phyloP scores from a whole-genome alignment of 768 basidiomycete genomes.

The Tylopilus sp. region DNA sequence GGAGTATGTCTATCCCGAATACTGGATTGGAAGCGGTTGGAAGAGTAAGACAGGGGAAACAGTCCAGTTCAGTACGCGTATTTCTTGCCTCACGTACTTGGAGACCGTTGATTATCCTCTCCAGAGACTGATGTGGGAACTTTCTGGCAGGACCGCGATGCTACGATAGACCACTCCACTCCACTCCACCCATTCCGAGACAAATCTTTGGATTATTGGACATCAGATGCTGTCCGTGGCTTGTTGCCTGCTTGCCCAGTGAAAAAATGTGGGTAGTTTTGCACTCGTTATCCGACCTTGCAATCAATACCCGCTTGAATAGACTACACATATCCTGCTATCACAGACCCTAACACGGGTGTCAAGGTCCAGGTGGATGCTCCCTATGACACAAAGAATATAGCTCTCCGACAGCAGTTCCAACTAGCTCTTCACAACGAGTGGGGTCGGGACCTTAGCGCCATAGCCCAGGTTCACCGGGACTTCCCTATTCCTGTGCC shows the following conservation, averaged over 20 bases:
- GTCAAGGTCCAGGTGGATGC: slow-evolving; percentile 12
- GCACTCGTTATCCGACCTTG: not conserved
- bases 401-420: slow-evolving; percentile 1
- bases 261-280: slow-evolving; percentile 8
- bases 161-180: not conserved
- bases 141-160: not conserved
- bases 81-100: not conserved
- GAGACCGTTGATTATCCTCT: not conserved
- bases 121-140: not conserved
- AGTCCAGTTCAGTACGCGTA: slow-evolving; percentile 6
- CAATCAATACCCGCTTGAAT: not conserved
- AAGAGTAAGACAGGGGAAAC: not conserved
- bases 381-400: slow-evolving; percentile 2
- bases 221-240: slow-evolving; percentile 4
- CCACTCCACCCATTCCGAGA: slow-evolving; percentile 11
- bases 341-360: slow-evolving; percentile 4
- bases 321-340: slow-evolving; percentile 20
- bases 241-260: not conserved
- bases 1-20: slow-evolving; percentile 17
- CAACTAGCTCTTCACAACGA: not conserved
- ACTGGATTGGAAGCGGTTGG: slow-evolving; percentile 16
- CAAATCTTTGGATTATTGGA: slow-evolving; percentile 4
- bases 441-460: not conserved
- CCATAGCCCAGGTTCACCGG: not conserved
- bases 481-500: not conserved